Evolutionary conservation across 441 rosid species (phyloP).

Genomic region (Omphalea diandra): DNA sequence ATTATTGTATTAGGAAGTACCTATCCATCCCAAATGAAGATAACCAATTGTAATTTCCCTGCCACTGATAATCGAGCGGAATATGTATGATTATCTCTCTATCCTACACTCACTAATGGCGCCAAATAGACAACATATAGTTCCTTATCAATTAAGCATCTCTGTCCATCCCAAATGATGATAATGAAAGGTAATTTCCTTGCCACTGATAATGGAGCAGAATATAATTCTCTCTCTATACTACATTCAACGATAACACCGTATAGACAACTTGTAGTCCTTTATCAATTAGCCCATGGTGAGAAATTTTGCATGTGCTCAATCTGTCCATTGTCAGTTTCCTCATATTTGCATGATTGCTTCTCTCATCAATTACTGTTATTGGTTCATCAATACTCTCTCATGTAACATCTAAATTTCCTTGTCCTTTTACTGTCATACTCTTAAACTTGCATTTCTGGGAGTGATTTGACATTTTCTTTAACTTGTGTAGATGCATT

Average conservation of each 20-base stretch:
- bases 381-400: background rate
- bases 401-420: background rate
- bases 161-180: background rate
- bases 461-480: slow-evolving; percentile 15
- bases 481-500: slow-evolving; percentile 52
- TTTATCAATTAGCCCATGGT: too few relatives aligned
- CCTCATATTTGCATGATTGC: background rate
- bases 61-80: background rate
- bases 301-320: too few relatives aligned
- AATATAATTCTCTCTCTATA: background rate
- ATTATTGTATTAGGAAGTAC: background rate
- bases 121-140: background rate
- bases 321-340: too few relatives aligned
- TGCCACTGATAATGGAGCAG: background rate
- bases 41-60: background rate
- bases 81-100: background rate
- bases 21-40: background rate
- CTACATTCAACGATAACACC: background rate
- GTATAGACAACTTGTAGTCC: background rate
- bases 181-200: background rate
- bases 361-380: background rate
- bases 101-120: background rate
- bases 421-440: background rate
- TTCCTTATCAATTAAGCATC: background rate
- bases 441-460: background rate